phyloP scores from a whole-genome alignment of 257 asterid genomes.

The Solanum tarapatanum region DNA sequence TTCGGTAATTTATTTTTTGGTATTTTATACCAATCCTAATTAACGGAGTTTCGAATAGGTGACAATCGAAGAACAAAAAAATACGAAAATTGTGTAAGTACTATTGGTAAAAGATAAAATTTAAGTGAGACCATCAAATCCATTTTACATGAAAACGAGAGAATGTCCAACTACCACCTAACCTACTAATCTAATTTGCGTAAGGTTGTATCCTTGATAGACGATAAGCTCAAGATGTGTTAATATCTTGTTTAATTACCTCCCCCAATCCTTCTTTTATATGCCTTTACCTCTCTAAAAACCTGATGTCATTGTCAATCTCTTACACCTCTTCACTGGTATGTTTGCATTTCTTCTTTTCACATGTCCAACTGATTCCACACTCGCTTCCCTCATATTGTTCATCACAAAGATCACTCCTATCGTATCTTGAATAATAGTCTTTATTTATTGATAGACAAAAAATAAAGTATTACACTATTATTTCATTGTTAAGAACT shows the following conservation, averaged over 20 bases:
- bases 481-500: too few species aligned
- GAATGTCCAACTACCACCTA: background rate
- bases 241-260: background rate
- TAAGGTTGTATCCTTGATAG: background rate
- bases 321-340: background rate
- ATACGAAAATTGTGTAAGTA: background rate
- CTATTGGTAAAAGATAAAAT: too few species aligned
- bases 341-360: background rate
- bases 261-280: too few species aligned
- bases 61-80: background rate
- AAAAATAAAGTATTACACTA: too few species aligned
- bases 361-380: background rate
- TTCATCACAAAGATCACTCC: background rate
- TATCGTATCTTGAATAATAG: too few species aligned
- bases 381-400: background rate
- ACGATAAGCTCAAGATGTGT: background rate
- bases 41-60: too few species aligned
- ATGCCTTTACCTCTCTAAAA: background rate
- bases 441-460: too few species aligned
- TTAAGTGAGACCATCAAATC: background rate
- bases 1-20: fast-evolving
- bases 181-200: background rate
- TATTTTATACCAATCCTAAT: background rate
- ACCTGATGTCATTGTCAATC: fast-evolving
- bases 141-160: background rate